Evolutionary conservation across 202 grass and related monocot species (phyloP), one percentile per base, ranked within the genome.

Genomic region (Setaria viridis): DNA sequence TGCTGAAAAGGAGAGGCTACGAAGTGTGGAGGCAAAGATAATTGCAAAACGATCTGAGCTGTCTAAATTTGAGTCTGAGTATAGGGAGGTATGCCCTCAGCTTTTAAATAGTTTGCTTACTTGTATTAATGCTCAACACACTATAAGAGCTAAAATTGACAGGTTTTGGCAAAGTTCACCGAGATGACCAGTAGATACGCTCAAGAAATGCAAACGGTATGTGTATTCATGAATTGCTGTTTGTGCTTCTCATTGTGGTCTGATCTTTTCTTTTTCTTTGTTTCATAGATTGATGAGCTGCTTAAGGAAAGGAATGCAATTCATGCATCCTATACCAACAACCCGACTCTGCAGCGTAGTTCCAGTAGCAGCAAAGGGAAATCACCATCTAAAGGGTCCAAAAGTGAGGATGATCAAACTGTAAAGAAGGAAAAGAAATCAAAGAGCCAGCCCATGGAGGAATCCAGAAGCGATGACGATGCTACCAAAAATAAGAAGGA

Each of bases 31-130:
- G 76, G 89, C 88, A 78, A 99, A 89, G 82, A 90, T 96, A 86
- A 78, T 99, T 55, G 83, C 88, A 46, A 99, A 99, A 86, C 87
- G 87, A 55, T 91, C 91, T 33, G 97, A 96, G 76, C 64, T 96
- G 25, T 96, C 97, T 25, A 96, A 99, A 81, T 99, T 99, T 87
- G 97, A 99, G 82, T 91, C 97, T 0, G 97, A 96, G 76, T 99
- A 99, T 75, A 88, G 94, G 83, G 93, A 99, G 91, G 97, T 96
- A 84, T 72, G 42, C 57, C 16, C 25, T 64, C 35, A 43, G 45
- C 47, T 88, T 81, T 56, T 53, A 8, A 62, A 41, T 54, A 12
- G 21, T 53, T 41, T 70, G 3, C 29, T 71, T 55, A 41, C 57
- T 70, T 46, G 47, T 45, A n/a, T 90, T 67, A 33, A 62, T 72